These are phyloP conservation scores for Lenzites betulinus DNA, from an alignment of 768 basidiomycete species.

Conservation along the genomic window DNA sequence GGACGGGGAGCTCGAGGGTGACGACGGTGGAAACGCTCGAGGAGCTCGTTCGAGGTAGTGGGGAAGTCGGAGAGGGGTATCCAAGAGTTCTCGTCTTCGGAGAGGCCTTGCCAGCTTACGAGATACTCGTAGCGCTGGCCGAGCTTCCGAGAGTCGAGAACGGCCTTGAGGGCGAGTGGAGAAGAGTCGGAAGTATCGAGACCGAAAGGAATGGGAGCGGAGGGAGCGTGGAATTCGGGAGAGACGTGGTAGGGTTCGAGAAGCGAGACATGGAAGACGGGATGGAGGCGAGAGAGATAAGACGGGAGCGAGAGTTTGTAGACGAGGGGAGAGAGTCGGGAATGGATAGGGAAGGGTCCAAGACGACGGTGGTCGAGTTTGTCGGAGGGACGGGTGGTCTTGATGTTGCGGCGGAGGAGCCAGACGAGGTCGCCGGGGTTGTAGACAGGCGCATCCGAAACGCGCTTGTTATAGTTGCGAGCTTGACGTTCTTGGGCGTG, in stretches of 20 bases:
- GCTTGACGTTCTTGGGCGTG: slow-evolving; percentile 33
- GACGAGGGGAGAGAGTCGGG: slow-evolving; percentile 14
- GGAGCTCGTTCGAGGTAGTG: slow-evolving; percentile 28
- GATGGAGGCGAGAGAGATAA: slow-evolving; percentile 36
- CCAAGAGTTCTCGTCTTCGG: slow-evolving; percentile 37
- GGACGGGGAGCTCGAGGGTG: slow-evolving; percentile 35
- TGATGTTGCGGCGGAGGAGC: slow-evolving; percentile 41
- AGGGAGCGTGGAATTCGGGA: slow-evolving; percentile 34
- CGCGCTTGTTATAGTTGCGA: slow-evolving; percentile 32
- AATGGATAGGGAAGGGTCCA: background rate
- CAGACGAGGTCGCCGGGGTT: slow-evolving; percentile 39
- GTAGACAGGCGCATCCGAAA: slow-evolving; percentile 33
- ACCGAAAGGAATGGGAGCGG: slow-evolving; percentile 9
- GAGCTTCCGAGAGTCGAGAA: slow-evolving; percentile 4
- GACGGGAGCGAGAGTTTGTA: slow-evolving; percentile 36
- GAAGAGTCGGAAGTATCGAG: slow-evolving; percentile 9
- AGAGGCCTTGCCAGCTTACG: no score
- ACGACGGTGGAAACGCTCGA: slow-evolving; percentile 38
- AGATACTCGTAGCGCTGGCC: slow-evolving; percentile 8
- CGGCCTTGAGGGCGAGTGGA: background rate
- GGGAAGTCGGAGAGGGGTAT: slow-evolving; percentile 38
- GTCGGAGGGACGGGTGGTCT: slow-evolving; percentile 40
- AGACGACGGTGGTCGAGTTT: slow-evolving; percentile 34
- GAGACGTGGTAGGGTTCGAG: slow-evolving; percentile 31
- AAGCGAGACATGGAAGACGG: slow-evolving; percentile 42